Evolutionary conservation across 371 early-diverging fungal species (phyloP).

Genomic region (Actinomucor elegans): DNA sequence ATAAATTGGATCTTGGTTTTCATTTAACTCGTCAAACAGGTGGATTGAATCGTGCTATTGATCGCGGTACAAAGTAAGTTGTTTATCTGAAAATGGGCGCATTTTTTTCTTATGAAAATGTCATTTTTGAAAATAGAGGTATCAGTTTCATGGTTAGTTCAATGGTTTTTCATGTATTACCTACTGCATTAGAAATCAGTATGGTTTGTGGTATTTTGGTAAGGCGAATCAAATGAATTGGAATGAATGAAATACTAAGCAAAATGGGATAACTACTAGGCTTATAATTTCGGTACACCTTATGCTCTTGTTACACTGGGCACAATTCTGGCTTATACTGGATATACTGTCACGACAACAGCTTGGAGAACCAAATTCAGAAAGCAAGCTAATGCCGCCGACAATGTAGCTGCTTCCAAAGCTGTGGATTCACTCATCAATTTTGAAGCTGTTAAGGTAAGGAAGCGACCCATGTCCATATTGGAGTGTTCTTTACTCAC

Average conservation of each 20-base stretch:
- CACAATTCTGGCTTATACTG: constrained; percentile 85
- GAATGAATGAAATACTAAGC: neutral
- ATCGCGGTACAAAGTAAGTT: constrained; percentile 91
- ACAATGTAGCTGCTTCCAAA: constrained; percentile 89
- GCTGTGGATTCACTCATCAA: constrained; percentile 94
- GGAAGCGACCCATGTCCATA: too few relatives aligned
- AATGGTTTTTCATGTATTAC: constrained; percentile 91
- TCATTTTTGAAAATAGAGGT: constrained; percentile 57
- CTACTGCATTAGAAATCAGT: constrained; percentile 92
- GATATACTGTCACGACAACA: constrained; percentile 86
- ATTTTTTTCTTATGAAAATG: neutral
- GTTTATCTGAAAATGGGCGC: neutral
- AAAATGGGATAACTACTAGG: constrained; percentile 30
- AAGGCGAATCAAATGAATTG: constrained; percentile 4
- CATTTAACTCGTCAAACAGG: constrained; percentile 94
- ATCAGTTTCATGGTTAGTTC: constrained; percentile 91
- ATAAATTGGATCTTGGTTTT: constrained; percentile 82
- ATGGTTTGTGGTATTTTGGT: constrained; percentile 92
- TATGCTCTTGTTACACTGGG: constrained; percentile 85
- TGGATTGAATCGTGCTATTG: constrained; percentile 92
- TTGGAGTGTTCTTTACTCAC: neutral
- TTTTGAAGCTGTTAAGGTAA: constrained; percentile 91
- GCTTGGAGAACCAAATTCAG: constrained; percentile 88
- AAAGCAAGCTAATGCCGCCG: constrained; percentile 89
- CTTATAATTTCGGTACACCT: constrained; percentile 79